phyloP scores from a whole-genome alignment of 768 basidiomycete species.

The Suillus fuscotomentosus region DNA sequence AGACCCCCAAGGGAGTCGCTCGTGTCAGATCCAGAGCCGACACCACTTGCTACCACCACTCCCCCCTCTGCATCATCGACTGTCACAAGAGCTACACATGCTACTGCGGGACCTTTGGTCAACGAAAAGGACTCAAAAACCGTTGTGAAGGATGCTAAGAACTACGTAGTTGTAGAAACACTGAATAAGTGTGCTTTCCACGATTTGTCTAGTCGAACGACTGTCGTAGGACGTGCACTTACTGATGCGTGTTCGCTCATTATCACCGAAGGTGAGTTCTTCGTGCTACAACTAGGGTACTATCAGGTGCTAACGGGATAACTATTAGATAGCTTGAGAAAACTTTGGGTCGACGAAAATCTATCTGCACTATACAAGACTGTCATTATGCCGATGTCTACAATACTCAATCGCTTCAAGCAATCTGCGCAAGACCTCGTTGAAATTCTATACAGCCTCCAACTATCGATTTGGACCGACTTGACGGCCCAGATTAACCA shows the following conservation, averaged over 20 bases:
- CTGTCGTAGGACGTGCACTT: not conserved
- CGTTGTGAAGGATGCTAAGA: not conserved
- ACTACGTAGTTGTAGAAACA: not conserved
- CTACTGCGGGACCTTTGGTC: not conserved
- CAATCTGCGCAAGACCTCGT: not conserved
- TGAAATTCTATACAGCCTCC: not conserved
- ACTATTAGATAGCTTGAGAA: not conserved
- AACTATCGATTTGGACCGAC: not conserved
- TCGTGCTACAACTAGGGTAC: too few relatives aligned
- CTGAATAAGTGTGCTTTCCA: not conserved
- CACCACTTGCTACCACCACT: not conserved
- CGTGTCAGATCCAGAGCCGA: not conserved
- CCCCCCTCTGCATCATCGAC: not conserved
- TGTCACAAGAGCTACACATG: not conserved
- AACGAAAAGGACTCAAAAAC: not conserved
- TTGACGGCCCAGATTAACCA: not conserved
- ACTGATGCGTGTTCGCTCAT: not conserved
- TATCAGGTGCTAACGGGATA: not conserved
- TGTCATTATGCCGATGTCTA: not conserved
- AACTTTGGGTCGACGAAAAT: not conserved
- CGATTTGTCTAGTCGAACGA: not conserved
- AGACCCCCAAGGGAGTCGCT: not conserved
- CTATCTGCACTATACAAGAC: not conserved
- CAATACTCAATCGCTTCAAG: not conserved
- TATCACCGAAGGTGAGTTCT: not conserved